Evolutionary conservation across 495 filamentous ascomycete species (phyloP), one percentile per base, ranked within the genome.

Genomic region (Hypoxylon fragiforme): DNA sequence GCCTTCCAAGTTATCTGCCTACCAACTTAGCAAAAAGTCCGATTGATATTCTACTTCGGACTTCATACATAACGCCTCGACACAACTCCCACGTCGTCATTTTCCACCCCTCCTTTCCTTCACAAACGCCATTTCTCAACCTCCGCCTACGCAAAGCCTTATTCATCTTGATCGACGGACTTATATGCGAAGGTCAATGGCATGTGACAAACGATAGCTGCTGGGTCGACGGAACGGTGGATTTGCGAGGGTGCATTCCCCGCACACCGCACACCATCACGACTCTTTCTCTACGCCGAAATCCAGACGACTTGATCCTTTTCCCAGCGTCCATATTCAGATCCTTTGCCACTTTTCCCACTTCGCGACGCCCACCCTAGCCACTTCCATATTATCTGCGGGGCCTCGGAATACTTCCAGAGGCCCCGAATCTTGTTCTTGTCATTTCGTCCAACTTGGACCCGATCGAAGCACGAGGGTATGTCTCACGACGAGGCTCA

Each of bases 181-280:
- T 37, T 49, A 42, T 26, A n/a, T 58, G 24, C 34, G 50, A 48
- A 60, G 55, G 74, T 65, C 70, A 72, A 79, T 81, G 77, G 68
- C 66, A 72, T 67, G 70, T 65, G 67, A 70, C 64, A 70, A 68
- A 64, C 70, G 65, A 56, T 78, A 77, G 70, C 43, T 60, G 55
- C 64, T 67, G 70, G 61, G 65, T 72, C 70, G 60, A 70, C 67
- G 70, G 75, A 57, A 70, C 67, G 71, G 75, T 74, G 70, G 70
- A 71, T 70, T 69, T 73, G 75, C 73, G 75, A 71, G 74, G 73
- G 77, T 71, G 62, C 62, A 58, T 76, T 78, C 77, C 77, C 77
- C 78, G 77, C 77, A 79, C 72, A 76, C 68, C 69, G 68, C 71
- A 69, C 57, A 47, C 51, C 59, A 65, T 63, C 44, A 56, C 45